Percentiles rank a stretch among this genome's conserved stretches.
These are phyloP conservation scores for Boletus pseudo-olivaceus DNA, from an alignment of 768 basidiomycete genomes.

Conservation along the genomic window DNA sequence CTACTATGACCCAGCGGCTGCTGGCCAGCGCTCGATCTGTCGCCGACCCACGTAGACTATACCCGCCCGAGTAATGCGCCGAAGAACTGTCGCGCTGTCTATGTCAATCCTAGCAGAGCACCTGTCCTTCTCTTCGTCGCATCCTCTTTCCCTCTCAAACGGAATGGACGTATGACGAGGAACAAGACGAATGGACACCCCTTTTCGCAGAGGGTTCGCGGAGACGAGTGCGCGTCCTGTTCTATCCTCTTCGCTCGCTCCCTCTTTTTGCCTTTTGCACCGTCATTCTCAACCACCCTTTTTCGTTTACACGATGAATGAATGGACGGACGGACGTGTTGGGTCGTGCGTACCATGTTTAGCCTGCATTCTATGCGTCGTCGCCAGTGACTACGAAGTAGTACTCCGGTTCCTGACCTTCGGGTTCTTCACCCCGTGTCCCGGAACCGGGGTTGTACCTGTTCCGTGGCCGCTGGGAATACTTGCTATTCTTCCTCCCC, in stretches of 20 bases:
- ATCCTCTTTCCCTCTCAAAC: slow-evolving; percentile 56
- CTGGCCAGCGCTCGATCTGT: slow-evolving; percentile 29
- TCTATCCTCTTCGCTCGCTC: too few relatives aligned
- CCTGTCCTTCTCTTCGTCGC: slow-evolving; percentile 49
- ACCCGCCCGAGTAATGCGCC: background rate
- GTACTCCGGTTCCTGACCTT: background rate
- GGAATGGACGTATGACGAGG: background rate
- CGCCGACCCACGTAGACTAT: slow-evolving; percentile 30
- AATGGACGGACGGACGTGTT: too few relatives aligned
- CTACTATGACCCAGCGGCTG: background rate
- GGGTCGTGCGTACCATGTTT: background rate
- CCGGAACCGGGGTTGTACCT: background rate
- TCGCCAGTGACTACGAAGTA: background rate
- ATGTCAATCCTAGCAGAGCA: slow-evolving; percentile 51
- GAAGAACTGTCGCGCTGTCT: slow-evolving; percentile 36
- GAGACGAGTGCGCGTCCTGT: background rate
- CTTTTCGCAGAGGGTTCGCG: background rate
- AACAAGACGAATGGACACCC: background rate
- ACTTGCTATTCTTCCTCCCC: background rate
- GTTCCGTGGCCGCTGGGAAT: background rate
- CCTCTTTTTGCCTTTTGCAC: background rate
- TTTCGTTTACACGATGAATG: background rate
- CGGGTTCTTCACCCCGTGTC: background rate
- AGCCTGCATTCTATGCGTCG: background rate
- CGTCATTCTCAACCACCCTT: background rate